Evolutionary conservation across 2,329 filamentous ascomycete genomes (phyloP).

Genomic region (Cadophora gregata): DNA sequence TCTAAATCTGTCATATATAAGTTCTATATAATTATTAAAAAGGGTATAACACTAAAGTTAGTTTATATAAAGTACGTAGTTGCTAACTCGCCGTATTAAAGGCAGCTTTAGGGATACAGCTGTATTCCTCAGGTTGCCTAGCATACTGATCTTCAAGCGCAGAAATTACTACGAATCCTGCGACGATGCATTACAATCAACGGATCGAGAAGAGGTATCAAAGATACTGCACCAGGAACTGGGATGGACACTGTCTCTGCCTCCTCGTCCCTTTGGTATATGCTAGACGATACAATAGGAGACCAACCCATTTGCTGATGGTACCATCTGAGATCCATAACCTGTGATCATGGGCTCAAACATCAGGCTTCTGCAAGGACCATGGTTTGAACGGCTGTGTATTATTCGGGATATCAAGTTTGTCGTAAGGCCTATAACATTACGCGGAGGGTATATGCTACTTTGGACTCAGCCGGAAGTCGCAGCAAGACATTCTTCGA

Average conservation of each 20-base stretch:
- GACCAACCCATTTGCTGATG: not conserved
- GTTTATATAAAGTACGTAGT: too few relatives aligned
- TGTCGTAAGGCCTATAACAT: not conserved
- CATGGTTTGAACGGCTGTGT: slow-evolving; percentile 3
- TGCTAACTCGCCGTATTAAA: too few relatives aligned
- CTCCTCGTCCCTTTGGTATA: not conserved
- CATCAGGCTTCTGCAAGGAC: not conserved
- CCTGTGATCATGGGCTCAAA: not conserved
- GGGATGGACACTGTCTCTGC: not conserved
- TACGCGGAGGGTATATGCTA: slow-evolving; percentile 1
- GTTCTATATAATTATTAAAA: too few relatives aligned
- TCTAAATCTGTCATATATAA: too few relatives aligned
- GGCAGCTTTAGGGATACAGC: too few relatives aligned
- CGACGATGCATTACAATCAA: not conserved
- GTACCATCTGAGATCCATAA: not conserved
- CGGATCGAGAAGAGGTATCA: not conserved
- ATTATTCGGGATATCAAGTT: slow-evolving; percentile 4
- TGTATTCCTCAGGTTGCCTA: not conserved
- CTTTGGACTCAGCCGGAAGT: not conserved
- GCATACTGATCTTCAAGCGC: not conserved
- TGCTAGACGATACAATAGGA: not conserved
- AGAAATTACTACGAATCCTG: slow-evolving; percentile 2
- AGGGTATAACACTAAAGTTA: too few relatives aligned
- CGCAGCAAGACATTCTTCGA: not conserved
- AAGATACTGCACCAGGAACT: not conserved